These are phyloP conservation scores for Penicillium polonicum DNA, from an alignment of 2,329 filamentous ascomycete species.

Conservation along the genomic window DNA sequence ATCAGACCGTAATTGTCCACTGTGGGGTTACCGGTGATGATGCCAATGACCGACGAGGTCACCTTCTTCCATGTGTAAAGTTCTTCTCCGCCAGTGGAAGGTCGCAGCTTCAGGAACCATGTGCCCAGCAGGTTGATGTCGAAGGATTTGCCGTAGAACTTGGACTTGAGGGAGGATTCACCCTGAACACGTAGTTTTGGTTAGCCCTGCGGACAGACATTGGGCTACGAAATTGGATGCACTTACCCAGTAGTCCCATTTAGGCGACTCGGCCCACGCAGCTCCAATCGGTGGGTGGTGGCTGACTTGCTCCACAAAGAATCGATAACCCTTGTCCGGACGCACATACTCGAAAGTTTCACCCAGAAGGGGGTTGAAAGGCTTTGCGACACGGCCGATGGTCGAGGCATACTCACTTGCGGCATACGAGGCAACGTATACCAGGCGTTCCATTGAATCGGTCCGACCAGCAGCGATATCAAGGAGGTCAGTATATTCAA, in stretches of 20 bases:
- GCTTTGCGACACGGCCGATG: constrained; percentile 93
- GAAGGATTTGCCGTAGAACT: constrained; percentile 96
- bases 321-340: constrained; percentile 95
- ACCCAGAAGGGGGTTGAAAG: constrained; percentile 93
- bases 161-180: constrained; percentile 90
- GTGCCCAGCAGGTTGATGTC: constrained; percentile 95
- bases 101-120: constrained; percentile 88
- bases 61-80: constrained; percentile 99
- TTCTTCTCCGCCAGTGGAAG: constrained; percentile 72
- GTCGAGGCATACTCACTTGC: constrained; percentile 96
- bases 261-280: constrained; percentile 84
- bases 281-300: constrained; percentile 95
- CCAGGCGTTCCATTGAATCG: constrained; percentile 86
- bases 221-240: background rate
- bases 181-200: constrained; percentile 54
- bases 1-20: constrained; percentile 98
- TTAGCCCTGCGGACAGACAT: constrained; percentile 8
- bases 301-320: constrained; percentile 97
- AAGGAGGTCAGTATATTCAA: constrained; percentile 94
- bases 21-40: constrained; percentile 92
- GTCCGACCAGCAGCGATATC: constrained; percentile 80
- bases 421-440: constrained; percentile 94
- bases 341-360: constrained; percentile 96
- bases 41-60: constrained; percentile 94
- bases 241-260: constrained; percentile 84